Conservation (phyloP, 2,329 filamentous ascomycete species). For the Beauveria medogensis region DNA sequence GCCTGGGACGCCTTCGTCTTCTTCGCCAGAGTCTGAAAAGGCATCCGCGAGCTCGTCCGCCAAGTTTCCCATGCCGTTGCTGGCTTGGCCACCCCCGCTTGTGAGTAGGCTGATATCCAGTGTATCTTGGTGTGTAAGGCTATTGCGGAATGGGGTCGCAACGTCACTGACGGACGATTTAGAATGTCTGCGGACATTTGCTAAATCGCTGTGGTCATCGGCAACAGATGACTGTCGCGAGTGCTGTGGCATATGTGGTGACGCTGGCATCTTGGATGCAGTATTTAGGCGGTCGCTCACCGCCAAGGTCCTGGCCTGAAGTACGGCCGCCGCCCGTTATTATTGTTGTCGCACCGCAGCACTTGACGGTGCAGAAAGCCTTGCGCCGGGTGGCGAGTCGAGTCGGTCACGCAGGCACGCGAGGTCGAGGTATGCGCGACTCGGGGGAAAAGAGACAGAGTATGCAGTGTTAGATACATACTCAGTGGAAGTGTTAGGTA, state of each 20-base stretch:
- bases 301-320: conserved; percentile 9
- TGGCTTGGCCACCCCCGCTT: conserved; percentile 31
- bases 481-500: too few relatives aligned
- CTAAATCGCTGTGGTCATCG: conserved; percentile 40
- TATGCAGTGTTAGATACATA: background rate
- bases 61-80: conserved; percentile 63
- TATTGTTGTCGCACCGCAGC: background rate
- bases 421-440: background rate
- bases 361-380: background rate
- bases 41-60: conserved; percentile 75
- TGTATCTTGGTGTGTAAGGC: conserved; percentile 40
- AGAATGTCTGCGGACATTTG: conserved; percentile 39
- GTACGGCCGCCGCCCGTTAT: background rate
- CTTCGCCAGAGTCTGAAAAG: conserved; percentile 55
- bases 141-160: conserved; percentile 39
- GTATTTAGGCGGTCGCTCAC: conserved; percentile 5
- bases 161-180: conserved; percentile 44
- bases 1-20: conserved; percentile 29
- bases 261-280: conserved; percentile 25
- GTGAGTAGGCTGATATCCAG: conserved; percentile 39
- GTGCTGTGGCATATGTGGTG: conserved; percentile 49
- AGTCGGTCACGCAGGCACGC: background rate
- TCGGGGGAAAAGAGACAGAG: background rate
- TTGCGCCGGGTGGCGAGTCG: background rate
- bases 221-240: conserved; percentile 50